Evolutionary conservation across 2,329 filamentous ascomycete genomes (phyloP), one percentile per base, ranked within the genome.

Genomic region (Biscogniauxia marginata): DNA sequence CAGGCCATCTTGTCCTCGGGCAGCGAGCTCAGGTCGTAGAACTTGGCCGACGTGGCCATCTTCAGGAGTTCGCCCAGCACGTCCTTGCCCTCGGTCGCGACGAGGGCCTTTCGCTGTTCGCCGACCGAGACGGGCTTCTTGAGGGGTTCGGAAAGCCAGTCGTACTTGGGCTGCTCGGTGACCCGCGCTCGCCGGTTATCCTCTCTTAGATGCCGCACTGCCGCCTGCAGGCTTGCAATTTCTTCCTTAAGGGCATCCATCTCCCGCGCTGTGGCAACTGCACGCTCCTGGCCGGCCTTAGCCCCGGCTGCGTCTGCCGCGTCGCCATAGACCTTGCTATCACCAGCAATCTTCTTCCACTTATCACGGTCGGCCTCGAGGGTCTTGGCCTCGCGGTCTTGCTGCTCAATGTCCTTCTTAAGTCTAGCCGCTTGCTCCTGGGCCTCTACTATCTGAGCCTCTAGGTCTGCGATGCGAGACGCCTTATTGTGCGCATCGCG

Each of bases 401-500:
- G 85, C 72, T 84, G 83, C 71, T 87, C 82, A 50, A 90, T 81
- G 50, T 85, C 84, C 59, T 88, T 84, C 63, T 80, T 80, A 55
- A 89, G 79, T 51, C 79, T 77, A 7, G 73, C 70, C 22, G 81
- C 77, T 44, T 79, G 75, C 56, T 78, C 73, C 60, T 80, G 78
- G 22, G 82, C 78, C 18, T 79, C 75, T 49, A 80, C 79, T 21
- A 89, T 77, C 64, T 80, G 76, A 30, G 74, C 74, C 71, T 91
- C 88, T 11, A 91, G 78, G 53, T 85, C 84, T 19, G 78, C 77
- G 63, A 91, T 89, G 52, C 81, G 82, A 50, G 86, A 84, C 13
- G 89, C 85, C 73, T 93, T 93, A 70, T 89, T 86, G 62, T 86
- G 85, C 5, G 90, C 90, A 68, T 96, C 92, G 56, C 87, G 86